Conservation (phyloP, 805 yeast species). For the Lipomyces chichibuensis region DNA sequence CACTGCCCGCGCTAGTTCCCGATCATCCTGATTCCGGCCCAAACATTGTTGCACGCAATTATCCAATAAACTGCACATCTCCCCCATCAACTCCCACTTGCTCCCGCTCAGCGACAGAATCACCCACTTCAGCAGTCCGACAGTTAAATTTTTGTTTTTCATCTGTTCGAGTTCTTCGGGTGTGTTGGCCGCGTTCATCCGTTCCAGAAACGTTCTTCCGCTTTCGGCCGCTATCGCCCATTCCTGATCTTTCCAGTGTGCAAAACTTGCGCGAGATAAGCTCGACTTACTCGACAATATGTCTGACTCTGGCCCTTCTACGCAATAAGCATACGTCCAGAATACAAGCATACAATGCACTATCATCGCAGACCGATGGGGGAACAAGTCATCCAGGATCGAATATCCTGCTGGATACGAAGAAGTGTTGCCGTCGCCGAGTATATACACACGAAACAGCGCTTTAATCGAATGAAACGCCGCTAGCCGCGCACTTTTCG, state of each 20-base stretch:
- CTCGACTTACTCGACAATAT: conserved; percentile 14
- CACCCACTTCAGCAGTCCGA: conserved; percentile 54
- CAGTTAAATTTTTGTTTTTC: conserved; percentile 52
- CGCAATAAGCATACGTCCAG: conserved; percentile 43
- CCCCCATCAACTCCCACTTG: conserved; percentile 40
- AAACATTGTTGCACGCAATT: too few relatives aligned
- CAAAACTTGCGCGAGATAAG: background rate
- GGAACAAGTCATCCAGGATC: conserved; percentile 37
- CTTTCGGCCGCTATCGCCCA: conserved; percentile 32
- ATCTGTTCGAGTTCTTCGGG: conserved; percentile 40
- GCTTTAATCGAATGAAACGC: conserved; percentile 40
- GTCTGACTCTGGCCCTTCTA: conserved; percentile 44
- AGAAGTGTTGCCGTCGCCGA: conserved; percentile 17
- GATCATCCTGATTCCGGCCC: too few relatives aligned
- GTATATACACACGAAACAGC: conserved; percentile 18
- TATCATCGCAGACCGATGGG: conserved; percentile 41
- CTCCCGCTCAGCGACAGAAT: conserved; percentile 38
- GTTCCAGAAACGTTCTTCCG: conserved; percentile 49
- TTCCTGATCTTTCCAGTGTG: conserved; percentile 28
- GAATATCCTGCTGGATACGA: conserved; percentile 34
- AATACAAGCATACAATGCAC: conserved; percentile 40
- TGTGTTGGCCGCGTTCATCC: conserved; percentile 50
- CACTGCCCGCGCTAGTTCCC: too few relatives aligned
- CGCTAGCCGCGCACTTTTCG: conserved; percentile 28
- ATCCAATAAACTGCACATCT: conserved; percentile 32